Evolutionary conservation across 2,329 filamentous ascomycete genomes (phyloP), one percentile per base, ranked within the genome.

Genomic region (Uncinocarpus reesii): DNA sequence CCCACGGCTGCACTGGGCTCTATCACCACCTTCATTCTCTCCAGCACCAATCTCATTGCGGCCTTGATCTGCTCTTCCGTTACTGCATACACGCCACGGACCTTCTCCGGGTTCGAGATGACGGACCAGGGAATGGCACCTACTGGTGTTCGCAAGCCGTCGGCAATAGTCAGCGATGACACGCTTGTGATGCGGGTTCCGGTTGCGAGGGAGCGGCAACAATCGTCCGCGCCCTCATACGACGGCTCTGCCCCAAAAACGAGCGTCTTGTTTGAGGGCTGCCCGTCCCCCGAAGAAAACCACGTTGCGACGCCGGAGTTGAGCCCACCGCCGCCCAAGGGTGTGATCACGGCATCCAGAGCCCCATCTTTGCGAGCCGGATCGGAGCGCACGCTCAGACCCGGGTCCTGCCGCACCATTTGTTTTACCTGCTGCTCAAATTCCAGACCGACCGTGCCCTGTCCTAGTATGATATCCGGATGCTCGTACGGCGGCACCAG

Each of bases 401-500:
- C 48, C n/a, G 60, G 48, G 10, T 57, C 55, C 15, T 54, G 58
- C 24, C 52, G 54, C 35, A 82, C 70, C 53, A 82, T 58, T 36
- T 74, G 71, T 3, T 62, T 65, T 1, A 82, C 84, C 62, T 96
- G 89, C 52, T 76, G 71, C 62, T 88, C 81, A 28, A 95, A 66
- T 65, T 98, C 92, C 4, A 95, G 65, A 0, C 81, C 89, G 53
- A 86, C 73, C 0, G 90, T 96, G n/a, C 90, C 92, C 70, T 95
- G 89, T 0, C 92, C 90, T 0, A 95, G 77, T 48, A 96, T 84
- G 55, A 95, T 88, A 64, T 95, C 80, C 2, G 85, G 84, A 66
- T 96, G 86, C 64, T 96, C 86, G 63, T 95, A 95, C 0, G 92
- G 89, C 47, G 89, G 89, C 3, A 98, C 77, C 7, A 95, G 71